These are phyloP conservation scores for Eustoma russellianum DNA, from an alignment of 257 asterid genomes.

Conservation along the genomic window DNA sequence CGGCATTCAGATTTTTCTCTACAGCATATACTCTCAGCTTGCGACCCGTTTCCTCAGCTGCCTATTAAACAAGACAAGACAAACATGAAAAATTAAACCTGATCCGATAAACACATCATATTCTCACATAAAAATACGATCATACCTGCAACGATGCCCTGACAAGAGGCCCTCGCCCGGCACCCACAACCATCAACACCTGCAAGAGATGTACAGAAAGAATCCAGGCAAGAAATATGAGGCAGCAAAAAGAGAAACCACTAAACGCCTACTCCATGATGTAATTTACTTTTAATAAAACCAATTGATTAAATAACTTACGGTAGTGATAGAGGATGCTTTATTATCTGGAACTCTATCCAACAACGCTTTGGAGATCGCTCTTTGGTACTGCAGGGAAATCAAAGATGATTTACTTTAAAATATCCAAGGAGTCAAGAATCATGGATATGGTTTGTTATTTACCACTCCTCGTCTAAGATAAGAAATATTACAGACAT, in stretches of 20 bases:
- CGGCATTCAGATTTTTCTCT: slow-evolving; percentile 95
- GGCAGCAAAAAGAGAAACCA: background rate
- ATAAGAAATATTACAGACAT: too few species aligned
- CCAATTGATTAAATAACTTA: slow-evolving; percentile 25
- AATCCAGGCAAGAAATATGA: background rate
- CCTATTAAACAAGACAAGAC: slow-evolving; percentile 34
- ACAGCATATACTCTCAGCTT: slow-evolving; percentile 92
- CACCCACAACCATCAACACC: slow-evolving; percentile 99
- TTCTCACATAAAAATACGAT: slow-evolving; percentile 2
- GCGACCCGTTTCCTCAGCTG: slow-evolving; percentile 94
- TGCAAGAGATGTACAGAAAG: slow-evolving; percentile 21
- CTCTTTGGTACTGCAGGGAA: slow-evolving; percentile 78
- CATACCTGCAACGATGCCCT: slow-evolving; percentile 91
- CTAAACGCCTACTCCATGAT: background rate
- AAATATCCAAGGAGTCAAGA: too few species aligned
- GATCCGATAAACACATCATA: slow-evolving; percentile 4
- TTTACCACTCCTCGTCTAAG: background rate
- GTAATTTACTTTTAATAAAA: background rate
- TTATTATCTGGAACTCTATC: slow-evolving; percentile 85
- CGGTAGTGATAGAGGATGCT: slow-evolving; percentile 64
- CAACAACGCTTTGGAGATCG: slow-evolving; percentile 84
- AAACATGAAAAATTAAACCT: slow-evolving; percentile 8
- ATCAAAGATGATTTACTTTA: slow-evolving; percentile 1
- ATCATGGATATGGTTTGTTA: too few species aligned
- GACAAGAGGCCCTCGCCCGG: slow-evolving; percentile 99